Percentiles rank a stretch among this genome's conserved stretches.
These are phyloP conservation scores for Passalora sequoiae DNA, from an alignment of 2,329 filamentous ascomycete species.

Conservation along the genomic window DNA sequence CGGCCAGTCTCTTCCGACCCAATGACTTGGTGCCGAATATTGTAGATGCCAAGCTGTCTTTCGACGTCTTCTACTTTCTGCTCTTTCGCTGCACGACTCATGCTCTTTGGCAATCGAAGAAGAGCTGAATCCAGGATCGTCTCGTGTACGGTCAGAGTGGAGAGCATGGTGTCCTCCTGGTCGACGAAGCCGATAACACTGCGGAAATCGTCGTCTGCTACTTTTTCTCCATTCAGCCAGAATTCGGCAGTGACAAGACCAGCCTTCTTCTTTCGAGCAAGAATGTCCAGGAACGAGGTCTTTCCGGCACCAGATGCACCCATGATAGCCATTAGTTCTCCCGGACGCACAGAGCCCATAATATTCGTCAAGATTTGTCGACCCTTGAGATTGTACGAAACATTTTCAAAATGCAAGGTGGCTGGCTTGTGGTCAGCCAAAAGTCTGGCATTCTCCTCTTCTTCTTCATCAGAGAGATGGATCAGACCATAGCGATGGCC, in stretches of 20 bases:
- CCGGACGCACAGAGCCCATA: constrained; percentile 81
- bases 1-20: constrained; percentile 93
- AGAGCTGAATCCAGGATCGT: constrained; percentile 93
- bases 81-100: constrained; percentile 82
- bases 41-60: constrained; percentile 87
- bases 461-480: constrained; percentile 70
- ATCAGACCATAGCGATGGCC: constrained; percentile 62
- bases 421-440: constrained; percentile 90
- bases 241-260: constrained; percentile 74
- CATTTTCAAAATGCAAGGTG: constrained; percentile 79
- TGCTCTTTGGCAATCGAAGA: constrained; percentile 83
- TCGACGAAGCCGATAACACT: constrained; percentile 95
- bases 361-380: constrained; percentile 78
- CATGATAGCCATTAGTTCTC: constrained; percentile 97
- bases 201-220: constrained; percentile 77
- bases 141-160: constrained; percentile 94
- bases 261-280: constrained; percentile 94
- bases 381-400: constrained; percentile 80
- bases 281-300: constrained; percentile 92
- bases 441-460: constrained; percentile 79
- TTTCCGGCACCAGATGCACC: constrained; percentile 96
- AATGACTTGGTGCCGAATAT: constrained; percentile 91
- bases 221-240: constrained; percentile 88
- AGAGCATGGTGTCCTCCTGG: constrained; percentile 94
- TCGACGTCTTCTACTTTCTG: constrained; percentile 89